Percentiles rank a stretch among this genome's conserved stretches.
Conservation (phyloP, 495 filamentous ascomycete genomes). For the Beverwykella pulmonaria region DNA sequence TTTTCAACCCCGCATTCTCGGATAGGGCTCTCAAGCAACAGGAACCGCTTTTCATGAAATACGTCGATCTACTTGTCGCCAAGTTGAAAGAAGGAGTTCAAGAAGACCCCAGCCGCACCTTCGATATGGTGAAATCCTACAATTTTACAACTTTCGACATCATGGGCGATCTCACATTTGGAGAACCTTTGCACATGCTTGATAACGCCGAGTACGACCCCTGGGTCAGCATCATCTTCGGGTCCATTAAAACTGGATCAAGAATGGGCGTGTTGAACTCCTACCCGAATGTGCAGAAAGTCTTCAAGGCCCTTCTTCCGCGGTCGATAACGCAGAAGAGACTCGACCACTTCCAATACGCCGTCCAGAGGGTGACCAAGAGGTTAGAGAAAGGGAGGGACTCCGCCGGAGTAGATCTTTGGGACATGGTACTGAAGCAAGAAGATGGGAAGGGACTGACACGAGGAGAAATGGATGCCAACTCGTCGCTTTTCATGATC, state of each 20-base stretch:
- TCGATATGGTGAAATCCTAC: constrained; percentile 39
- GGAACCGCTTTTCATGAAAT: constrained; percentile 48
- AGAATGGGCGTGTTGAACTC: constrained; percentile 7
- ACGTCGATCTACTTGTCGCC: constrained; percentile 47
- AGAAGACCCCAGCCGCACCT: constrained; percentile 15
- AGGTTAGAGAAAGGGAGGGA: constrained; percentile 35
- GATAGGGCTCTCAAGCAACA: constrained; percentile 52
- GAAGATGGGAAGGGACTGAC: constrained; percentile 44
- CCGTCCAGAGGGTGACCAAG: constrained; percentile 33
- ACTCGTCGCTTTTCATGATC: constrained; percentile 46
- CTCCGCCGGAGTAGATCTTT: constrained; percentile 31
- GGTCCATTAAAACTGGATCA: constrained; percentile 21
- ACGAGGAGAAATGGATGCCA: constrained; percentile 50
- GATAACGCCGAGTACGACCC: constrained; percentile 31
- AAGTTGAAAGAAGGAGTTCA: constrained; percentile 30
- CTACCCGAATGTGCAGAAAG: constrained; percentile 9
- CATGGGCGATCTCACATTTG: constrained; percentile 40
- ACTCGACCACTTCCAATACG: constrained; percentile 33
- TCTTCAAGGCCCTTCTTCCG: constrained; percentile 14
- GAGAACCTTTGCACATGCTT: constrained; percentile 36
- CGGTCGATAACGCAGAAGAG: constrained; percentile 22
- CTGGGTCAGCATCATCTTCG: constrained; percentile 38
- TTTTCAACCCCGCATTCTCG: constrained; percentile 44
- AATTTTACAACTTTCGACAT: constrained; percentile 45
- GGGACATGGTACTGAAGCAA: constrained; percentile 39